Conservation (phyloP, 2,329 filamentous ascomycete genomes). For the Cytospora piceicola region DNA sequence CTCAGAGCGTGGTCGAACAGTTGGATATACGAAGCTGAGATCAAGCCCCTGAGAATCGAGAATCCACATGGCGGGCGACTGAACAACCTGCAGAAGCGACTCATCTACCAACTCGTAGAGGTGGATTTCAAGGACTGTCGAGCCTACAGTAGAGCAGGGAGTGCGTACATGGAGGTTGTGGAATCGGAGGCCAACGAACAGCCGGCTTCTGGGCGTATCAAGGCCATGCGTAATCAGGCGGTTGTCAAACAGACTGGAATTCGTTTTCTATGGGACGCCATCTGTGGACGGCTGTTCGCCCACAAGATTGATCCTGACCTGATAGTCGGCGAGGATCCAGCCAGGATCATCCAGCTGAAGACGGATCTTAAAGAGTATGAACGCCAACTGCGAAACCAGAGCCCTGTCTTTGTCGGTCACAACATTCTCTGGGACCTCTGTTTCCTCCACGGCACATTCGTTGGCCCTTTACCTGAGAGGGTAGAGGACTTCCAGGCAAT, state of each 20-base stretch:
- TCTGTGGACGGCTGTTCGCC: slow-evolving; percentile 39
- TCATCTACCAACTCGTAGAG: slow-evolving; percentile 36
- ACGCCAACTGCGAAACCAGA: slow-evolving; percentile 35
- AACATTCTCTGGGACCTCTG: slow-evolving; percentile 68
- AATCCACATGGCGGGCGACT: slow-evolving; percentile 34
- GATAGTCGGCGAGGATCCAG: slow-evolving; percentile 9
- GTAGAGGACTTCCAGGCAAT: slow-evolving; percentile 55
- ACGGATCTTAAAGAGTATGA: slow-evolving; percentile 36
- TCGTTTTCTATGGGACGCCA: slow-evolving; percentile 41
- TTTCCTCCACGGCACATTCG: slow-evolving; percentile 66
- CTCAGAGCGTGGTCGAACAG: slow-evolving; percentile 25
- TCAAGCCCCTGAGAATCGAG: slow-evolving; percentile 30
- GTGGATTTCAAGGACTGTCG: slow-evolving; percentile 33
- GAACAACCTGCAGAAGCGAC: slow-evolving; percentile 36
- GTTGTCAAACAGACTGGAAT: slow-evolving; percentile 34
- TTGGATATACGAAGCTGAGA: background rate
- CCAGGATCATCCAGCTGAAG: slow-evolving; percentile 17
- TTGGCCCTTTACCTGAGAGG: slow-evolving; percentile 58
- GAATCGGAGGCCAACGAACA: slow-evolving; percentile 18
- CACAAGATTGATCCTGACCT: slow-evolving; percentile 28
- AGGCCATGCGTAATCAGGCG: slow-evolving; percentile 11
- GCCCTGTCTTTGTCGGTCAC: slow-evolving; percentile 60
- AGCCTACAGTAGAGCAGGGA: slow-evolving; percentile 19
- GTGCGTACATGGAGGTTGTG: slow-evolving; percentile 31
- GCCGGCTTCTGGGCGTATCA: background rate